These are phyloP conservation scores for Annulohypoxylon nitens DNA, from an alignment of 495 filamentous ascomycete genomes.

Conservation along the genomic window DNA sequence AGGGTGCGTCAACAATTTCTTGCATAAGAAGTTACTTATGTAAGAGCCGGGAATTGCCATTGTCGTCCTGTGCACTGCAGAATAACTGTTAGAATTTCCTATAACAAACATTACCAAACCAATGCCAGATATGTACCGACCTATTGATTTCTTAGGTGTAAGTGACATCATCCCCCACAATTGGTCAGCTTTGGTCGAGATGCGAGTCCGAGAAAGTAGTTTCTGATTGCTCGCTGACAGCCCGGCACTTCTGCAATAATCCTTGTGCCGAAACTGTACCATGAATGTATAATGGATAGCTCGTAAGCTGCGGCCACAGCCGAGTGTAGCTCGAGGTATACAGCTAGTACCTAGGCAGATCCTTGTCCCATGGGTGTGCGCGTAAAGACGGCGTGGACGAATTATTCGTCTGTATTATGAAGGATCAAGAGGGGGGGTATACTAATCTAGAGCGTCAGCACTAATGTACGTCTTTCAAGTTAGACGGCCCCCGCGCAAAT, in stretches of 20 bases:
- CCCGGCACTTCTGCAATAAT: conserved; percentile 25
- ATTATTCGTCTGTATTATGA: conserved; percentile 33
- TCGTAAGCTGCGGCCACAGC: conserved; percentile 33
- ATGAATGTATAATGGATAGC: conserved; percentile 19
- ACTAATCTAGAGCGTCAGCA: conserved; percentile 41
- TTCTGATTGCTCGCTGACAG: conserved; percentile 17
- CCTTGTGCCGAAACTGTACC: conserved; percentile 22
- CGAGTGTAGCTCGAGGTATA: conserved; percentile 30
- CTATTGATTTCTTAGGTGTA: conserved; percentile 4
- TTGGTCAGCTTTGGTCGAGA: conserved; percentile 15
- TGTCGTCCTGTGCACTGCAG: not conserved
- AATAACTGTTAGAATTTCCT: not conserved
- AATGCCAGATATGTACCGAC: conserved; percentile 9
- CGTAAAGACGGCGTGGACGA: conserved; percentile 25
- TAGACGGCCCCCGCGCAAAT: conserved; percentile 44
- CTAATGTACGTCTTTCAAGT: conserved; percentile 36
- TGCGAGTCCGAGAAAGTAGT: conserved; percentile 8
- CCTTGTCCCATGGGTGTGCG: conserved; percentile 36
- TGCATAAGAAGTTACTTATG: not conserved
- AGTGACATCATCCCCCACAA: conserved; percentile 29
- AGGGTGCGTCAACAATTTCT: not conserved
- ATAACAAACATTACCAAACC: conserved; percentile 5
- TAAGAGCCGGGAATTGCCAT: not conserved
- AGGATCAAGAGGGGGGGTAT: conserved; percentile 40
- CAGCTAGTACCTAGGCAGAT: conserved; percentile 17